Base-by-base conservation (phyloP, 2,329 filamentous ascomycete species). In the Aaosphaeria pasadenensis region DNA sequence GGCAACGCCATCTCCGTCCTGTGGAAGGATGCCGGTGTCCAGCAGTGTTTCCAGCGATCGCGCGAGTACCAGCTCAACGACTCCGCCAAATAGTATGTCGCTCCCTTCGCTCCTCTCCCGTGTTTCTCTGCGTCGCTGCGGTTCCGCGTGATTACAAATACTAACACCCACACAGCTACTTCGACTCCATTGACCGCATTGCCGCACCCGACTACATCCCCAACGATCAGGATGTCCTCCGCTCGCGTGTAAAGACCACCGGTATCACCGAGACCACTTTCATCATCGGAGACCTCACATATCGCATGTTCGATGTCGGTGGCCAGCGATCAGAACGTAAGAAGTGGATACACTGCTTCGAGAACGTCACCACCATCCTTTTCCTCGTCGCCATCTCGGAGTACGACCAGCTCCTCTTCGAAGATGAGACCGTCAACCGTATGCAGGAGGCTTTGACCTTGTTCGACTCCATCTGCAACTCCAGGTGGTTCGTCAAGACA, bases 281-380 rank as follows among this genome's bases (percentile, higher is more conserved):
- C 76, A 94, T 94, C 70, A 95, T 95, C 58, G 91, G 90, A 58
- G 89, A 96, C 64, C 79, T 96, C 56, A 96, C 91, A 49, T 96
- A 96, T 78, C 85, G 91, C 59, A 96, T 96, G 91, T 96, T 96
- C 74, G 91, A 96, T 66, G 91, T 96, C 41, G 91, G 91, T 81
- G 92, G 91, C 57, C 91, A 96, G 75, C 84, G 91, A 71, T 96
- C 90, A 5, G 91, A 96, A 76, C 86, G 91, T 70, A 96, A 96
- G 87, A 96, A 96, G 84, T 96, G 91, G 91, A 96, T 96, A 62
- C 91, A 96, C 78, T 96, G 91, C 77, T 96, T 96, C 74, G 91
- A 96, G 78, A 96, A 96, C 64, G 91, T 96, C 65, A 96, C 91
- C 6, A 95, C 91, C 7, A 95, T 96, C 61, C 87, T 96, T 36